Evolutionary conservation across 768 basidiomycete species (phyloP), one percentile per base, ranked within the genome.

Genomic region (Gymnopilus dilepis): DNA sequence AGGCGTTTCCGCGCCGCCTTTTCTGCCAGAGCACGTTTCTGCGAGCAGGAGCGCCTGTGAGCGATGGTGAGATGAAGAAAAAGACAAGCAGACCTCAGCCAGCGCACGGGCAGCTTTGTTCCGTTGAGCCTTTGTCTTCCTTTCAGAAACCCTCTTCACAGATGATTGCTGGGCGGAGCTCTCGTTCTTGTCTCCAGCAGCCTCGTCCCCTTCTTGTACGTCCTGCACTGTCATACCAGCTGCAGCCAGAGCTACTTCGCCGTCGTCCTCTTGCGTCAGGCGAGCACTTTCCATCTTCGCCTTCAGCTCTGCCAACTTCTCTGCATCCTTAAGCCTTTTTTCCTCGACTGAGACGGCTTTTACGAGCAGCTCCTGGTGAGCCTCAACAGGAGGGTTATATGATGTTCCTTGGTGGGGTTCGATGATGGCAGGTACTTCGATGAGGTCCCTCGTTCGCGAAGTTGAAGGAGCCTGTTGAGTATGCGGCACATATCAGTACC

Each of bases 361-460:
- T 12, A 82, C 76, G 21, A 98, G 71, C 4, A 97, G 84, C 51
- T 86, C 85, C 52, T 85, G 83, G 66, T 97, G 92, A 0, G 89
- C 86, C 3, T 84, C 80, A 0, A 83, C 85, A 0, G 87, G 86
- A 0, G 95, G 95, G 71, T 97, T 97, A 72, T 98, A 98, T 17
- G 94, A 95, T 3, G 89, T 84, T 19, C 95, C 95, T 31, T 86
- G 86, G 65, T 92, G 92, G 0, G 95, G 95, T 3, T 86, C 76
- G 1, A 78, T 67, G 0, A 94, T 84, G 0, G 92, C 89, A 1
- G 89, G 85, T 0, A 90, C 65, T 8, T 83, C 79, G 61, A 93
- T 93, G 21, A 73, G 58, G 21, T 84, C 84, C 42, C 73, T 82
- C 0, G 82, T 81, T 56, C 83, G 79, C 9, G 71, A 69, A 3